Base-by-base conservation (phyloP, 1,139 yeast genomes). In the Pichia sp. region DNA sequence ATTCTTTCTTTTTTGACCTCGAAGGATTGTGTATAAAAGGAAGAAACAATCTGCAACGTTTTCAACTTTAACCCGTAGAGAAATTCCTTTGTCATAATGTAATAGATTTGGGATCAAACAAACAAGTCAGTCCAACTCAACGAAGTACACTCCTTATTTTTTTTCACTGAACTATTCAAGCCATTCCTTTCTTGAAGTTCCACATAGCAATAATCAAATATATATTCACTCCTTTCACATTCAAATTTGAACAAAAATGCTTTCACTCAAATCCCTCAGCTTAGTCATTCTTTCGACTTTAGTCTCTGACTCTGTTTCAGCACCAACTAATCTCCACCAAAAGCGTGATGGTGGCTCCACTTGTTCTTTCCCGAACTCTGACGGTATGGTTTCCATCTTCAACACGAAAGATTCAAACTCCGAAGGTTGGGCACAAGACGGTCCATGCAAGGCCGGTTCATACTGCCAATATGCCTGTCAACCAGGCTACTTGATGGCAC, bases 391-490 rank as follows among this genome's bases (percentile, higher is more conserved):
- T 23, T 70, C 83, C 1, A 83, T 88, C 18, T 49, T 39, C 34
- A 57, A 57, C 50, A 83, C 88, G 46, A 74, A 77, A 7, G 66
- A 69, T 42, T 75, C 37, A 13, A 34, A 80, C 26, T 86, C 87
- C 63, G 91, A 77, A 44, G 96, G 96, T 36, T 89, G 96, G 96
- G 96, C 96, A 52, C 84, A 83, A 49, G 93, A 87, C 68, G 87
- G 84, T 63, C 66, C 75, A 44, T 89, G 96, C 68, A 70, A 81
- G 9, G 74, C 85, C 40, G 95, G 95, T 23, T 73, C 76, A 41
- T 86, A 84, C 78, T 89, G 96, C 69, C 95, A 95, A 39, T 89
- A 85, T 66, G 96, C 96, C 34, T 87, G 96, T 65, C 82, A 89
- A 40, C 86, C 95, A 48, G 96, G 96, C 56, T 79, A 85, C 66